Base-by-base conservation (phyloP, 345 rosid species). In the Fremontodendron californicum region DNA sequence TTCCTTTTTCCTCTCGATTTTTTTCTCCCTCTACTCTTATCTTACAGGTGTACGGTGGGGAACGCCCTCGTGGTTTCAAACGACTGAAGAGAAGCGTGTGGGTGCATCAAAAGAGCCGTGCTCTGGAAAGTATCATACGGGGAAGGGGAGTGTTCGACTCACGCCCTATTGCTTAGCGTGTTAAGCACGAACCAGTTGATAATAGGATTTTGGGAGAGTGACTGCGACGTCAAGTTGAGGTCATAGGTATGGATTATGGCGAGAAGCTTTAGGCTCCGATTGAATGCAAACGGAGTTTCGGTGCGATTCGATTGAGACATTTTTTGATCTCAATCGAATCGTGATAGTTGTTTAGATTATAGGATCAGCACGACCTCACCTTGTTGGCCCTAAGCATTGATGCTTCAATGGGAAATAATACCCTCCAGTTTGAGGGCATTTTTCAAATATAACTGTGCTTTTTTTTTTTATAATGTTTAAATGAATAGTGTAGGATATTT, bases 31-130 rank as follows among this genome's bases (percentile, higher is more conserved):
- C 48, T 67, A 83, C 73, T 81, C 84, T 81, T 83, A 81, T 81
- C 82, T 78, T 77, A 79, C 88, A 86, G 83, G 85, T 86, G 88
- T 83, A 86, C 86, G 86, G 88, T 61, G 29, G 21, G 39, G 21
- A 48, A 74, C 27, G 77, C 57, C 48, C 21, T 75, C 83, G 88
- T 83, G 84, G 35, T 0, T 11, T 21, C 69, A 65, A 72, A 48
- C 58, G 51, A 49, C 39, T 25, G 13, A 35, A 45, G 43, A 75
- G 75, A 60, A 61, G 85, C 83, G 81, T 77, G 75, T 79, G 81
- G 77, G 61, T 78, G 79, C 79, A 79, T 71, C 68, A 27, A 55
- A 71, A 82, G 77, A 78, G 78, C 75, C 80, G 82, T 82, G 78
- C 79, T 75, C 27, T n/a, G 60, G 64, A 4, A 74, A 81, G 84